Evolutionary conservation across 148 eudicot genomes (phyloP), one percentile per base, ranked within the genome.

Genomic region (Rhododendron williamsianum): DNA sequence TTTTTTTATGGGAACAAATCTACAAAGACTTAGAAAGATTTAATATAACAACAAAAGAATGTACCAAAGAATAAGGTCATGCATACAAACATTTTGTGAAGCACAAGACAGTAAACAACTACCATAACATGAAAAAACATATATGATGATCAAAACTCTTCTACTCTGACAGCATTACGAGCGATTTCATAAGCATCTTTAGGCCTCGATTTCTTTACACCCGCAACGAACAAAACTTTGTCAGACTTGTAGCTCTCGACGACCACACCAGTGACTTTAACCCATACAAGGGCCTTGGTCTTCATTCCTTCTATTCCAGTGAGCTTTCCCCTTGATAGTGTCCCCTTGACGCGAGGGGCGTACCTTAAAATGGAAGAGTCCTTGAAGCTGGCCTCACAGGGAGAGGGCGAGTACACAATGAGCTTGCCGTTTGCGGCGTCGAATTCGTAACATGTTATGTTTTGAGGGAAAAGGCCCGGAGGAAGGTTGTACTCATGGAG

Each of bases 231-330:
- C 87, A 93, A 92, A 48, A 96, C 89, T 85, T 96, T 96, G 67
- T 94, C 98, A 0, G 96, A 93, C 84, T 91, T 93, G 84, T 86
- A 84, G 83, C 96, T 95, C 84, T 96, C 98, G 12, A 94, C 88
- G 27, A 90, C 89, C 65, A 94, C 87, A 52, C 90, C 85, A 3
- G 96, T 94, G 77, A 96, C 92, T 87, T 96, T 96, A 41, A 92
- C 95, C 98, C 98, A 96, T 7, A 96, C 96, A 0, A 96, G 82
- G 54, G 93, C 92, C 92, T 94, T 96, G 13, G 98, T 96, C 89
- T 94, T 96, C 91, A 96, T 93, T 45, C 98, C 98, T 83, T 96
- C 98, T 52, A 96, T 88, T 18, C 93, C 90, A 81, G 88, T 92
- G 84, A 96, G 90, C 87, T 96, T 96, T 23, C 98, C 98, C 87